Conservation (phyloP, 228 moss, liverwort and hornwort genomes). For the Sphagnum magellanicum region DNA sequence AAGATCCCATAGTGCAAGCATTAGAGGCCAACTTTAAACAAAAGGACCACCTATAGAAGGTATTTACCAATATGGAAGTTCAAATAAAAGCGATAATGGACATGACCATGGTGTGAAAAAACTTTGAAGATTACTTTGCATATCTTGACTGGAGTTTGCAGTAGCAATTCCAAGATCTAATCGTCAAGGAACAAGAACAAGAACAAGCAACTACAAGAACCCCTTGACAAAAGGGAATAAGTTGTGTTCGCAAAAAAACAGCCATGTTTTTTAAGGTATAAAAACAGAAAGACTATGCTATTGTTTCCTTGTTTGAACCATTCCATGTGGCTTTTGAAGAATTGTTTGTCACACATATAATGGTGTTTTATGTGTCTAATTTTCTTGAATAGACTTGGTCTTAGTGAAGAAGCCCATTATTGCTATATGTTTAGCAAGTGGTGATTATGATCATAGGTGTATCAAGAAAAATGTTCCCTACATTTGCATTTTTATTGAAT, state of each 20-base stretch:
- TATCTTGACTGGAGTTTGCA: slow-evolving; percentile 91
- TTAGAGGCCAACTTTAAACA: slow-evolving; percentile 43
- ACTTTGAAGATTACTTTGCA: slow-evolving; percentile 93
- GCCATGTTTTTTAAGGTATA: slow-evolving; percentile 93
- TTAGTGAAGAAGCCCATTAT: too few relatives aligned
- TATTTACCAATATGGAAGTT: slow-evolving; percentile 81
- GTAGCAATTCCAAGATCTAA: slow-evolving; percentile 82
- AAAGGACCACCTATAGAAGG: slow-evolving; percentile 90
- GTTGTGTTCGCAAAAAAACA: slow-evolving; percentile 82
- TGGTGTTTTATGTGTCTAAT: too few relatives aligned
- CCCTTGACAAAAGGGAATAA: slow-evolving; percentile 77
- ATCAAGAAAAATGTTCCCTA: too few relatives aligned
- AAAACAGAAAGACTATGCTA: slow-evolving; percentile 98
- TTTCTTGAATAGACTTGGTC: too few relatives aligned
- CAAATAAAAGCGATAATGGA: slow-evolving; percentile 81
- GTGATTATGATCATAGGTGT: too few relatives aligned
- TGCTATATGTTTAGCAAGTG: too few relatives aligned
- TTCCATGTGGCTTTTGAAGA: too few relatives aligned
- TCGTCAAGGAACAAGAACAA: slow-evolving; percentile 83
- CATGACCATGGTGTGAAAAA: slow-evolving; percentile 88
- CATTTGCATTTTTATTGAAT: too few relatives aligned
- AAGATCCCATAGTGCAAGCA: slow-evolving; percentile 30
- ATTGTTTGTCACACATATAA: too few relatives aligned
- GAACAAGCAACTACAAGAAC: slow-evolving; percentile 64
- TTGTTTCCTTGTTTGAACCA: slow-evolving; percentile 93